Base-by-base conservation (phyloP, 108 stramenopile species). In the Phaeodactylum tricornutum region DNA sequence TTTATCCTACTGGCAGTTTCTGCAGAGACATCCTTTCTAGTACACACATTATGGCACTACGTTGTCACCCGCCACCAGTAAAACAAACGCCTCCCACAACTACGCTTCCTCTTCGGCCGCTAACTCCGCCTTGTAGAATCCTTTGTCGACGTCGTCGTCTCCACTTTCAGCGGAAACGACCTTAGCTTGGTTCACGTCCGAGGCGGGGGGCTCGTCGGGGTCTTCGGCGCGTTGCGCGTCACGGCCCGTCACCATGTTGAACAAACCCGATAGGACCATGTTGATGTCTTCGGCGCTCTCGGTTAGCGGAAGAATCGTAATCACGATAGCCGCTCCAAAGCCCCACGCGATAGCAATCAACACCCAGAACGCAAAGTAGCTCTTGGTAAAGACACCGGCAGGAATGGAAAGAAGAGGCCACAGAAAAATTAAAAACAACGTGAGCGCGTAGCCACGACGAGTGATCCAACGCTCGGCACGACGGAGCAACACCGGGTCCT, bases 331-430 rank as follows among this genome's bases (percentile, higher is more conserved):
- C 23, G 90, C 75, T 30, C 77, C 77, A 33, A 92, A 79, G 33
- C 89, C 93, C 93, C 93, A 94, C 22, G 73, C 64, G 44, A 90
- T 78, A 43, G 85, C 69, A 20, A 94, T 53, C 30, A 82, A 68
- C 25, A 94, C 89, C 93, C 93, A 94, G 67, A 94, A 92, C 33
- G 80, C 64, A 55, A 92, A 94, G 74, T 92, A 92, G 16, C 44
- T 42, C 55, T 71, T 45, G 37, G 79, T 67, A 55, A 92, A 94
- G 0, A 80, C 76, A 14, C 85, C 81, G 0, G 90, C 90, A n/a
- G 93, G 87, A 38, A 89, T 53, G 7, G 87, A 92, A 9, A 85
- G 69, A 6, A 92, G 29, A n/a, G 93, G 93, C 93, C 93, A 94
- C 29, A 90, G 20, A n/a, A 94, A 26, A 42, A 92, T 74, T 43